A percentile compares a stretch with the other conserved stretches of the same genome.
Evolutionary conservation across 441 rosid genomes (phyloP).

Genomic region (Kokia cookei): DNA sequence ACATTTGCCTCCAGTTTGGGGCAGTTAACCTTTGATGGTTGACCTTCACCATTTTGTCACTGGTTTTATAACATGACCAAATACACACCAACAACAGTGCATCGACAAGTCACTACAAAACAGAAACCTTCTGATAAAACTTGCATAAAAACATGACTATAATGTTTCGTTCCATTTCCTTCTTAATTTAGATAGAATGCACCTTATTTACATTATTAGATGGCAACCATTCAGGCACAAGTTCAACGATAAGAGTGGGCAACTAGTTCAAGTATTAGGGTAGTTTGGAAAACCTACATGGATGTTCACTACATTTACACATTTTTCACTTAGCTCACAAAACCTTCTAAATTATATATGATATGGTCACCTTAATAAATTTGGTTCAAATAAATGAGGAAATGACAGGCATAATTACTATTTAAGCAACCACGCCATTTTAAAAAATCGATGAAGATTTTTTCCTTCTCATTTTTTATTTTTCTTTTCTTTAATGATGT

Average conservation of each 20-base stretch:
- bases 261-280: neutral
- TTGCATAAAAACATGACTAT: neutral
- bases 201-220: neutral
- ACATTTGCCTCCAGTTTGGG: neutral
- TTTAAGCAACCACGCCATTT: neutral
- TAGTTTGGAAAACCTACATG: neutral
- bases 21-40: neutral
- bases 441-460: neutral
- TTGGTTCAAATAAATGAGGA: neutral
- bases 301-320: neutral
- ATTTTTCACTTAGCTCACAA: neutral
- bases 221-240: neutral
- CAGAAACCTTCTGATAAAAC: neutral
- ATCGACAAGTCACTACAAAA: neutral
- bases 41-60: neutral
- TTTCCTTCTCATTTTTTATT: neutral
- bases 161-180: neutral
- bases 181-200: neutral
- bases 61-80: neutral
- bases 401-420: neutral
- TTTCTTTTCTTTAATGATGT: neutral
- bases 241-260: neutral
- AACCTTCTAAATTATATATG: neutral
- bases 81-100: neutral
- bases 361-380: neutral